phyloP scores from a whole-genome alignment of 257 asterid species.

The Gentiana macrophylla region DNA sequence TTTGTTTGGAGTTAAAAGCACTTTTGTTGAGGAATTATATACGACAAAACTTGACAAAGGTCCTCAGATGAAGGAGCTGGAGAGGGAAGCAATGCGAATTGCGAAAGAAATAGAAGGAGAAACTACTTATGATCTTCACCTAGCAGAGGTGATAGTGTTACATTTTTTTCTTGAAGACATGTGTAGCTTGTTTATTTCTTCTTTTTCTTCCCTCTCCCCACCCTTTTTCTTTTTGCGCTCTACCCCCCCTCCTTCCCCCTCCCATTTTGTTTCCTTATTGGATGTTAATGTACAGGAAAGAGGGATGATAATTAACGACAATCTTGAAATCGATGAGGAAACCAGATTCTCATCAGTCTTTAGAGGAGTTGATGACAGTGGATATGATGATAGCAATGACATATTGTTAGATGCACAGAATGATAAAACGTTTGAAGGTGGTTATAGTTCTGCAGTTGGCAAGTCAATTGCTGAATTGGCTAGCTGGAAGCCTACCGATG shows the following conservation, averaged over 20 bases:
- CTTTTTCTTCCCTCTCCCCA: background rate
- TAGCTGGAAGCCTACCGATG: too few relatives aligned
- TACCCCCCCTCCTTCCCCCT: background rate
- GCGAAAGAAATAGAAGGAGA: constrained; percentile 96
- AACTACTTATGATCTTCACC: constrained; percentile 80
- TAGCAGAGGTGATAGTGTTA: constrained; percentile 66
- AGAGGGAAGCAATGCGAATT: constrained; percentile 68
- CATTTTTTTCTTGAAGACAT: too few relatives aligned
- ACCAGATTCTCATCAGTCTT: constrained; percentile 70
- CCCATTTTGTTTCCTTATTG: constrained; percentile 7
- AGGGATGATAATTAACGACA: constrained; percentile 58
- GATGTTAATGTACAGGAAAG: constrained; percentile 53
- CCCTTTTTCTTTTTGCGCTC: background rate
- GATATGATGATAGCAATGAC: constrained; percentile 65
- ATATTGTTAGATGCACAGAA: constrained; percentile 49
- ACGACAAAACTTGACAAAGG: constrained; percentile 93
- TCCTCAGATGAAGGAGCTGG: constrained; percentile 76
- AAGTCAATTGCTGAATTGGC: too few relatives aligned
- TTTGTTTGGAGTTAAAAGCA: constrained; percentile 91
- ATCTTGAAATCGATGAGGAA: constrained; percentile 82
- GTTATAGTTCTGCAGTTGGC: constrained; percentile 9
- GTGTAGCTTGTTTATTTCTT: too few relatives aligned
- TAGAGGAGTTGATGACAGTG: constrained; percentile 71
- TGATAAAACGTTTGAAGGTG: constrained; percentile 77
- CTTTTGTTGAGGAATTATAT: constrained; percentile 87